A percentile compares a stretch with the other conserved stretches of the same genome.
phyloP scores from a whole-genome alignment of 2,329 filamentous ascomycete genomes.

The Verticillium dahliae region DNA sequence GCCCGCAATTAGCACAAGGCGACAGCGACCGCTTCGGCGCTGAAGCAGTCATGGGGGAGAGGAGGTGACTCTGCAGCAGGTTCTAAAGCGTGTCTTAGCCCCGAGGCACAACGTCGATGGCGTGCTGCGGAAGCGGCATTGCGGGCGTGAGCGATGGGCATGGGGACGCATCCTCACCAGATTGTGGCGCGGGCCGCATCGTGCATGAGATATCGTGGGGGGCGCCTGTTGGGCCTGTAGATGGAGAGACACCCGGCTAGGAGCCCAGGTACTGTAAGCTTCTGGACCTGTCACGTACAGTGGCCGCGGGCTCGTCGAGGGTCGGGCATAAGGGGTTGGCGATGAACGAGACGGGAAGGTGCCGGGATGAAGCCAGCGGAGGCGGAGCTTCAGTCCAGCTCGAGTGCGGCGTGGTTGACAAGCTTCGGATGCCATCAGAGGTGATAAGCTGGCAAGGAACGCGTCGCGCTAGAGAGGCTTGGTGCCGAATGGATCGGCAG shows the following conservation, averaged over 20 bases:
- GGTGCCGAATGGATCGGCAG: background rate
- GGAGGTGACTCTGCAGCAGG: background rate
- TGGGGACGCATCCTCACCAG: background rate
- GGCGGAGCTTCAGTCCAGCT: background rate
- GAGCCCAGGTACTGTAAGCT: background rate
- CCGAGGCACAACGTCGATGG: background rate
- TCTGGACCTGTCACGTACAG: background rate
- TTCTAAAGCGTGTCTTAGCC: background rate
- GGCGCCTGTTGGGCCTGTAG: background rate
- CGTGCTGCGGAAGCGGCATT: background rate
- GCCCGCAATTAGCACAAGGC: background rate
- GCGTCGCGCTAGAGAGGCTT: background rate
- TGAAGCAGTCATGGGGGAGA: background rate
- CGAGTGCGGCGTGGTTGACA: background rate
- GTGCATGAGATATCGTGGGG: background rate
- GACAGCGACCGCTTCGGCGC: background rate
- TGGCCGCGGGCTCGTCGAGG: background rate
- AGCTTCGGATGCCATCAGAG: background rate
- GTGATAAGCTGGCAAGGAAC: background rate
- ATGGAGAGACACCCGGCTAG: too few relatives aligned
- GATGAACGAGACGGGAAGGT: background rate
- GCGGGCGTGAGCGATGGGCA: background rate
- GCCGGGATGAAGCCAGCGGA: background rate
- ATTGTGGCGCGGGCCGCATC: background rate
- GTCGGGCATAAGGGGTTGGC: background rate